Base-by-base conservation (phyloP, 129 eudicot genomes). In the Daucus carota region DNA sequence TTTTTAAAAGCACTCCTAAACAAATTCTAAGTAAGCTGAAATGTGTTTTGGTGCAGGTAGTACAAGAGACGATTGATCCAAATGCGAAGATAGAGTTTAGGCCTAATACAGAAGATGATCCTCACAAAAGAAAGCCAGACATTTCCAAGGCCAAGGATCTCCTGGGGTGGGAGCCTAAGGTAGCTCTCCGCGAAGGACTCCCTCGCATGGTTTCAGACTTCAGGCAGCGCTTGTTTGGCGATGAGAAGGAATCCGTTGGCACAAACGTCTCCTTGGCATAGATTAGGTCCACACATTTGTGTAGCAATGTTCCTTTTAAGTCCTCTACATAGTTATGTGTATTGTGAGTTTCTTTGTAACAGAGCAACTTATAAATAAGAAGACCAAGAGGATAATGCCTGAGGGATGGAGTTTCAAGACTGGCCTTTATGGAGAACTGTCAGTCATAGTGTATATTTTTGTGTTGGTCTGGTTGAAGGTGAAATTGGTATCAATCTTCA, bases 61-160 rank as follows among this genome's bases (percentile, higher is more conserved):
- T 92, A 45, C 90, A 89, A 87, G 97, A 89, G 74, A 81, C 89
- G 10, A 87, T 92, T 40, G 97, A 92, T 79, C 80, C 86, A 57
- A 89, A 83, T 76, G 96, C 97, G 59, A 87, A 79, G 80, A 89
- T 92, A 78, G 96, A 87, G 74, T 89, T 86, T 77, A 85, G 90
- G 76, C 87, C 87, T 46, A 91, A 91, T 82, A 91, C 97, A 9
- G 95, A 89, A 52, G 97, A 92, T 59, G 97, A 92, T 52, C 97
- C 97, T 8, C 97, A 92, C 87, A 87, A 87, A 84, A 87, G 97
- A 78, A 92, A 92, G 79, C 97, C 97, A 1, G 97, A 92, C 80
- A 89, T 92, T 83, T 74, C 91, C 6, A 92, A 73, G 81, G 97
- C 96, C 17, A 92, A 84, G 34, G 82, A 79, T 72, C 92, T 89